Evolutionary conservation across 2,329 filamentous ascomycete genomes (phyloP).

Genomic region (Magnaporthales sp.): DNA sequence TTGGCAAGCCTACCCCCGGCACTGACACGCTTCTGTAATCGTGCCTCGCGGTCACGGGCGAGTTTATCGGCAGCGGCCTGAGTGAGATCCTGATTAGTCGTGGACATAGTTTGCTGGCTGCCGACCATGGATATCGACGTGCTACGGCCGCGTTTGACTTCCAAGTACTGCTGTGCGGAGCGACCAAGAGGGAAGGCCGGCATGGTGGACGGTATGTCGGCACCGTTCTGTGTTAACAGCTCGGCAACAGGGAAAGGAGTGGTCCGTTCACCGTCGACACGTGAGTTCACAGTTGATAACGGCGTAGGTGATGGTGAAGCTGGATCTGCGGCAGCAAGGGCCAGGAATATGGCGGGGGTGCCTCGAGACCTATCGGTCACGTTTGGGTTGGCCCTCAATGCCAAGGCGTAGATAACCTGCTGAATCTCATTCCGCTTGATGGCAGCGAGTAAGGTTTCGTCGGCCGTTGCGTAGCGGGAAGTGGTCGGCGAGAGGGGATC

Average conservation of each 20-base stretch:
- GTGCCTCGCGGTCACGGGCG: slow-evolving; percentile 56
- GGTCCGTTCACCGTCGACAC: slow-evolving; percentile 34
- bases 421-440: slow-evolving; percentile 97
- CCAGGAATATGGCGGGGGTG: slow-evolving; percentile 84
- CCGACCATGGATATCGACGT: slow-evolving; percentile 27
- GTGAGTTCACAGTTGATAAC: slow-evolving; percentile 23
- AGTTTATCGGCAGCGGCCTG: slow-evolving; percentile 32
- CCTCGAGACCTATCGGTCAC: slow-evolving; percentile 75
- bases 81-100: slow-evolving; percentile 19
- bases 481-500: slow-evolving; percentile 67
- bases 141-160: slow-evolving; percentile 56
- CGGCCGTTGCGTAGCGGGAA: slow-evolving; percentile 67
- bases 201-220: slow-evolving; percentile 67
- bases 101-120: slow-evolving; percentile 52
- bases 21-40: slow-evolving; percentile 71
- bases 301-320: slow-evolving; percentile 56
- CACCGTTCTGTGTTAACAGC: slow-evolving; percentile 85
- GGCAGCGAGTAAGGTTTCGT: slow-evolving; percentile 82
- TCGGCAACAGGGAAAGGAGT: slow-evolving; percentile 84
- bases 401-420: slow-evolving; percentile 83
- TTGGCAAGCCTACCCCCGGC: slow-evolving; percentile 65
- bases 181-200: slow-evolving; percentile 78
- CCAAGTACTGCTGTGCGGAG: slow-evolving; percentile 75
- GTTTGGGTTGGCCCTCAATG: slow-evolving; percentile 81
- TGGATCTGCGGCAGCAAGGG: slow-evolving; percentile 85